Evolutionary conservation across 2,329 filamentous ascomycete species (phyloP).

Genomic region (Fusarium tricinctum): DNA sequence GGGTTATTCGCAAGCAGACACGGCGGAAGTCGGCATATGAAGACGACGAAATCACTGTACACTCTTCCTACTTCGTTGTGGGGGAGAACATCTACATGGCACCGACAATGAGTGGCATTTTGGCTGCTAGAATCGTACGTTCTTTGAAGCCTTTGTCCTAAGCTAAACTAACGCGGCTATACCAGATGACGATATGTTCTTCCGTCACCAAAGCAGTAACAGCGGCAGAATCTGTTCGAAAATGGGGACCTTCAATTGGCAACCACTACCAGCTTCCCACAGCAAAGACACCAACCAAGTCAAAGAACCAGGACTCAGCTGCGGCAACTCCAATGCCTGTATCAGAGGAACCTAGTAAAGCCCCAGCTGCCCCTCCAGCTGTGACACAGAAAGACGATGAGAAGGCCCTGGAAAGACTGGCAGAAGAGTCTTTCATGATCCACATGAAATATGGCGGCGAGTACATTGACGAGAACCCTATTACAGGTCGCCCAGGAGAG

Average conservation of each 20-base stretch:
- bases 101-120: constrained; percentile 70
- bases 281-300: constrained; percentile 45
- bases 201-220: constrained; percentile 68
- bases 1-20: constrained; percentile 78
- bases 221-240: constrained; percentile 63
- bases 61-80: constrained; percentile 74
- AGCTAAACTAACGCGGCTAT: constrained; percentile 20
- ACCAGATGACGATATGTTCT: constrained; percentile 68
- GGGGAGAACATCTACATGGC: constrained; percentile 78
- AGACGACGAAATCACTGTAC: constrained; percentile 71
- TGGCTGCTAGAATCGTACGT: constrained; percentile 70
- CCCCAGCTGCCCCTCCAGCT: constrained; percentile 30
- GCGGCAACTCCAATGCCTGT: constrained; percentile 63
- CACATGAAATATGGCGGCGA: constrained; percentile 73
- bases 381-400: constrained; percentile 57
- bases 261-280: constrained; percentile 64
- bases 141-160: neutral
- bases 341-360: constrained; percentile 52
- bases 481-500: constrained; percentile 74
- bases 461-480: constrained; percentile 77
- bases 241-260: constrained; percentile 68
- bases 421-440: constrained; percentile 70
- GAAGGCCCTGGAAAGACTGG: constrained; percentile 60
- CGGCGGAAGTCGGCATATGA: constrained; percentile 67
- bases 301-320: constrained; percentile 59